Conservation (phyloP, 371 early-diverging fungal species). For the Nosema granulosis region DNA sequence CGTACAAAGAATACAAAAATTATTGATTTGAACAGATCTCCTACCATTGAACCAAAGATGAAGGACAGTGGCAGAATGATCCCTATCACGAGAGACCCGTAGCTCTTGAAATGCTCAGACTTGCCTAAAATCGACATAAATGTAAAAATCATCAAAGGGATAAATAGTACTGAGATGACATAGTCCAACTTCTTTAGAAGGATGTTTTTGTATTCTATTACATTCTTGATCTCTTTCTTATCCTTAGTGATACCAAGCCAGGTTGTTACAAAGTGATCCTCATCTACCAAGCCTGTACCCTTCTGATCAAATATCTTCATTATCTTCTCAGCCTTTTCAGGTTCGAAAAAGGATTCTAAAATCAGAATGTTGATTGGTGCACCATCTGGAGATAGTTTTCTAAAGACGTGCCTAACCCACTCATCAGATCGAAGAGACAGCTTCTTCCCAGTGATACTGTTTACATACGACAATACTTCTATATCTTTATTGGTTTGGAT, state of each 20-base stretch:
- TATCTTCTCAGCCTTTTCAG: not conserved
- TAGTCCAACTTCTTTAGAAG: not conserved
- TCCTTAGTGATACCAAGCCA: not conserved
- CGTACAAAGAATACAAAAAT: conserved; percentile 59
- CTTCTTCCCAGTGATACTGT: not conserved
- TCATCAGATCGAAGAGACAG: not conserved
- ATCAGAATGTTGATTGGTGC: not conserved
- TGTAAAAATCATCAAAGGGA: not conserved
- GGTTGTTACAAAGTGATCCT: not conserved
- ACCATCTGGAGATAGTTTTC: conserved; percentile 2
- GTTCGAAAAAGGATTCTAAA: conserved; percentile 1
- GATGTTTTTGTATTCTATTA: not conserved
- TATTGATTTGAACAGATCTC: conserved; percentile 52
- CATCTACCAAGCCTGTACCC: not conserved
- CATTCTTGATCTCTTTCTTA: not conserved
- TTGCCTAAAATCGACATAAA: not conserved
- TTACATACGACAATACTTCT: not conserved
- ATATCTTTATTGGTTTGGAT: conserved; percentile 4
- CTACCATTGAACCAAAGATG: conserved; percentile 45
- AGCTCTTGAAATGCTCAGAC: not conserved
- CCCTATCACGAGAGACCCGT: not conserved
- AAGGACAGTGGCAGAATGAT: conserved; percentile 19
- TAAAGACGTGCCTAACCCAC: conserved; percentile 9
- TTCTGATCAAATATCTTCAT: conserved; percentile 1
- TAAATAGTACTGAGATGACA: not conserved